Percentiles rank a stretch among this genome's conserved stretches.
phyloP scores from a whole-genome alignment of 1,284 basidiomycete genomes.

The Bondarzewia mesenterica region DNA sequence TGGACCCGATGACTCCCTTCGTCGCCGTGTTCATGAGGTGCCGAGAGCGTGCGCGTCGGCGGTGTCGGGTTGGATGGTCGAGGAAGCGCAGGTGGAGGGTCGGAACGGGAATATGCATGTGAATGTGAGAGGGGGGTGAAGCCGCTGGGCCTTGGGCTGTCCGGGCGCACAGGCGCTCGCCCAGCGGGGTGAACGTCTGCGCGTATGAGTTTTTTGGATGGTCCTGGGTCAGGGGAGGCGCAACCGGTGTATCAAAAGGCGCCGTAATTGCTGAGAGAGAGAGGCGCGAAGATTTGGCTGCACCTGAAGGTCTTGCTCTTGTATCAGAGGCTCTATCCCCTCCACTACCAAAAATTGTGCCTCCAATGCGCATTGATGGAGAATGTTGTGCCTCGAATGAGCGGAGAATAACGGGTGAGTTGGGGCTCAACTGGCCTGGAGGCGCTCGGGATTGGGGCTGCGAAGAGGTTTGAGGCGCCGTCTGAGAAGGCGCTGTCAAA shows the following conservation, averaged over 20 bases:
- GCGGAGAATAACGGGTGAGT: neutral
- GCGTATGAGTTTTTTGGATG: slow-evolving; percentile 46
- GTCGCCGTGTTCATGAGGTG: neutral
- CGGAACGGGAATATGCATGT: neutral
- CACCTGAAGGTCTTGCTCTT: slow-evolving; percentile 1
- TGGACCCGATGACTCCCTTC: neutral
- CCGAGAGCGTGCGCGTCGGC: neutral
- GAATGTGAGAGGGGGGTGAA: slow-evolving; percentile 4
- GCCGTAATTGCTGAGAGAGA: slow-evolving; percentile 25
- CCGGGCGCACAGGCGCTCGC: slow-evolving; percentile 41
- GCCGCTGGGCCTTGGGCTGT: slow-evolving; percentile 24
- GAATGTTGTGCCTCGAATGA: neutral
- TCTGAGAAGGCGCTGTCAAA: slow-evolving; percentile 1
- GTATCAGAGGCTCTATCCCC: slow-evolving; percentile 5
- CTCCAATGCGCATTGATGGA: neutral
- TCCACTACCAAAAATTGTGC: slow-evolving; percentile 1
- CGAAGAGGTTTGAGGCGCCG: neutral
- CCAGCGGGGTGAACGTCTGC: slow-evolving; percentile 42
- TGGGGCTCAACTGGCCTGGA: neutral
- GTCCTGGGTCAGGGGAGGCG: slow-evolving; percentile 1
- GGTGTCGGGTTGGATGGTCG: neutral
- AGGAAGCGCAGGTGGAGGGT: neutral
- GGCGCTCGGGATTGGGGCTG: neutral
- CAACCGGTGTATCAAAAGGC: slow-evolving; percentile 16
- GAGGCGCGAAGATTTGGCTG: slow-evolving; percentile 20